Percentiles rank a stretch among this genome's conserved stretches.
Conservation (phyloP, 179 eudicot genomes). For the Patellifolia procumbens region DNA sequence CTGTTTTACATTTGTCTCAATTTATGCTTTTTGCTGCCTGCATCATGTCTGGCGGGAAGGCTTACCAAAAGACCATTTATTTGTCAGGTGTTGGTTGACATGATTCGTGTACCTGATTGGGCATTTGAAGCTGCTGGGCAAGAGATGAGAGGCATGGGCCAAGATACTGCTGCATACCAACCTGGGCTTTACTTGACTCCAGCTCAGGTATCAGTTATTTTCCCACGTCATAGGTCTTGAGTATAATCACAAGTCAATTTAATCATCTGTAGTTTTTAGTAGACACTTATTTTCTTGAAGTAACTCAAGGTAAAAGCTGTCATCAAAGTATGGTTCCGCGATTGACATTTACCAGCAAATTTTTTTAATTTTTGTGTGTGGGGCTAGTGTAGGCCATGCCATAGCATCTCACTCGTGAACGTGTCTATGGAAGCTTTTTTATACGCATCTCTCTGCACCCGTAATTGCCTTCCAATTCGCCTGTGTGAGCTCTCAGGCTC, state of each 20-base stretch:
- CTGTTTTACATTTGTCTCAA: not conserved
- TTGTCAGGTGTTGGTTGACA: constrained; percentile 81
- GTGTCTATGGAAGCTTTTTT: not conserved
- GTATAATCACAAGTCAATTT: not conserved
- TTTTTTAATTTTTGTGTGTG: too few relatives aligned
- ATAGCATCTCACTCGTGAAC: not conserved
- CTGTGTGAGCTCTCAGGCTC: not conserved
- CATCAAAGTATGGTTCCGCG: too few relatives aligned
- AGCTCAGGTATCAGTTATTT: constrained; percentile 63
- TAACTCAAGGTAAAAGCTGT: too few relatives aligned
- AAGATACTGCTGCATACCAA: constrained; percentile 84
- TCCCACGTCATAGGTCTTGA: not conserved
- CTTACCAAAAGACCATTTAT: constrained; percentile 12
- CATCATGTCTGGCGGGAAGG: not conserved
- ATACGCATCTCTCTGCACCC: not conserved
- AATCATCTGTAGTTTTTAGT: too few relatives aligned
- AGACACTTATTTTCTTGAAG: too few relatives aligned
- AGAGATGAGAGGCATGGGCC: constrained; percentile 97
- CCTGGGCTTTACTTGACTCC: constrained; percentile 86
- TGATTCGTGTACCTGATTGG: constrained; percentile 97
- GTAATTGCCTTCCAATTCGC: not conserved
- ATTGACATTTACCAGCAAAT: too few relatives aligned
- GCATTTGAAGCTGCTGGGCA: constrained; percentile 99
- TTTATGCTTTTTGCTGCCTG: not conserved
- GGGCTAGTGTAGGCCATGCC: not conserved